Evolutionary conservation across 192 early-diverging fungal genomes (phyloP).

Genomic region (Backusella psychrophila): DNA sequence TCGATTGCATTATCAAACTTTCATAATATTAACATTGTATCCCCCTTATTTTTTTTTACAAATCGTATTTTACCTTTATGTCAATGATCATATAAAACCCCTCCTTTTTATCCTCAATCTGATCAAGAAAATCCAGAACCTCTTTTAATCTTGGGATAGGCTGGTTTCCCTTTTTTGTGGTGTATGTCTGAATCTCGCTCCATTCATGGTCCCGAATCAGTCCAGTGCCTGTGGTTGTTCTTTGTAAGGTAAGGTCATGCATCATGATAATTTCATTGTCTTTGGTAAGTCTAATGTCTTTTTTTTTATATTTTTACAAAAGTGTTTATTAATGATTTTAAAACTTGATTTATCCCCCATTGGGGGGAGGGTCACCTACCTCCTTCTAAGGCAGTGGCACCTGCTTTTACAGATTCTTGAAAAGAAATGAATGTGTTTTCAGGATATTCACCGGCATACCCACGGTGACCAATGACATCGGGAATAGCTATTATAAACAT

Average conservation of each 20-base stretch:
- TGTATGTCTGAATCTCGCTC: conserved; percentile 47
- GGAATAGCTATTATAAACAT: neutral
- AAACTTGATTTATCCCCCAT: too few relatives aligned
- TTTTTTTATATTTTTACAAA: neutral
- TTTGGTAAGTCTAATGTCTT: conserved; percentile 48
- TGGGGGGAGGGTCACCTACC: conserved; percentile 12
- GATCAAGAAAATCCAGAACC: conserved; percentile 41
- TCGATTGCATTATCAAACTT: conserved; percentile 35
- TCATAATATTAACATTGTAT: neutral
- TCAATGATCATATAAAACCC: conserved; percentile 52
- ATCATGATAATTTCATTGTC: conserved; percentile 53
- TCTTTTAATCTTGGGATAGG: conserved; percentile 46
- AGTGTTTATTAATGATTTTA: neutral
- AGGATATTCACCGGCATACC: conserved; percentile 46
- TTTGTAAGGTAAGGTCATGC: conserved; percentile 49
- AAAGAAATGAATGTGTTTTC: conserved; percentile 55
- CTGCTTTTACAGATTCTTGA: conserved; percentile 48
- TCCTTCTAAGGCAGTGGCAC: conserved; percentile 48
- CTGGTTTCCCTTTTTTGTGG: conserved; percentile 42
- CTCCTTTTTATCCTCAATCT: conserved; percentile 30
- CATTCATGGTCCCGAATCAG: conserved; percentile 34
- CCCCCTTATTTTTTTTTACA: neutral
- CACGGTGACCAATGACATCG: conserved; percentile 41
- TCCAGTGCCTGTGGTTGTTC: conserved; percentile 51
- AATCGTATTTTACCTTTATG: conserved; percentile 42